phyloP scores from a whole-genome alignment of 257 asterid genomes.

The Gentiana macrophylla region DNA sequence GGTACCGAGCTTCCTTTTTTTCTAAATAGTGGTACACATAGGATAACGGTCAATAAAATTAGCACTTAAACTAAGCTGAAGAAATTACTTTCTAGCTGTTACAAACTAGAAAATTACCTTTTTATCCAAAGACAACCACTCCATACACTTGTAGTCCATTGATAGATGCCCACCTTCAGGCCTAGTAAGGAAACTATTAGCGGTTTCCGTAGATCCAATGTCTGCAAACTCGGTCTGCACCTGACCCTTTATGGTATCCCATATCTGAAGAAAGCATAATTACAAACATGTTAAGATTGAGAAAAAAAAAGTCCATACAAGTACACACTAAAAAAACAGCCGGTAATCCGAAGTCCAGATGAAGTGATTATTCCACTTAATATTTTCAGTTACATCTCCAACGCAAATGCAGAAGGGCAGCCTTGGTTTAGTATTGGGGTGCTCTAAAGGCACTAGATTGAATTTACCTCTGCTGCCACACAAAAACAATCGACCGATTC shows the following conservation, averaged over 20 bases:
- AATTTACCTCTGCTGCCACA: no score
- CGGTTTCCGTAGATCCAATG: conserved; percentile 38
- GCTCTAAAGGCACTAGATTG: no score
- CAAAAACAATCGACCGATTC: no score
- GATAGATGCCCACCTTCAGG: conserved; percentile 72
- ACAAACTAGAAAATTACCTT: conserved; percentile 33
- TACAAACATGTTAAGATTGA: conserved; percentile 5
- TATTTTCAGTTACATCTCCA: neutral
- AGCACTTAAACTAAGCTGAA: neutral
- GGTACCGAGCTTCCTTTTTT: conserved; percentile 76
- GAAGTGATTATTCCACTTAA: no score
- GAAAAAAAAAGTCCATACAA: no score
- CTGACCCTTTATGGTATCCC: conserved; percentile 92
- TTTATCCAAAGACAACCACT: conserved; percentile 67
- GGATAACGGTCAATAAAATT: neutral
- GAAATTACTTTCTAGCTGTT: neutral
- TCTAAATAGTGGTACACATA: conserved; percentile 28
- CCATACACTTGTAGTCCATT: conserved; percentile 89
- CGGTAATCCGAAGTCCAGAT: no score
- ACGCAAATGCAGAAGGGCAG: no score
- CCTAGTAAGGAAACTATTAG: conserved; percentile 28
- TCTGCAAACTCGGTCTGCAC: conserved; percentile 84
- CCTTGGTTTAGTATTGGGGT: no score
- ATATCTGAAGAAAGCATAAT: conserved; percentile 42
- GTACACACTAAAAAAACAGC: no score